A percentile compares a stretch with the other conserved stretches of the same genome.
phyloP scores from a whole-genome alignment of 495 filamentous ascomycete genomes.

The Aspergillus nidulans region DNA sequence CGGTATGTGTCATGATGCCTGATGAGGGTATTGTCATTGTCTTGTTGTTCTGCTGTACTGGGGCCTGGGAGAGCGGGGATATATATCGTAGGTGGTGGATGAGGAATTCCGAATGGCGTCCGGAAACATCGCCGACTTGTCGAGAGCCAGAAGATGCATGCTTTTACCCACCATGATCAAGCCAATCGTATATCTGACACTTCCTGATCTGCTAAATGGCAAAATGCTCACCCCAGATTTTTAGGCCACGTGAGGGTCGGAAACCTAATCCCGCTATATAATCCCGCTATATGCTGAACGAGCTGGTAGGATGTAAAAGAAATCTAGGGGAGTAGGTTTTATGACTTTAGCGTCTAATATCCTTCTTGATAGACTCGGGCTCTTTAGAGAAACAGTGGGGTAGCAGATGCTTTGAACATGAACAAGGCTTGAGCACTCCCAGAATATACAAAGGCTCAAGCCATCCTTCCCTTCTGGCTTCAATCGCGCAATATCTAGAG shows the following conservation, averaged over 20 bases:
- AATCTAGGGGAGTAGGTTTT: too few relatives aligned
- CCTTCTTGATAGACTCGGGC: neutral
- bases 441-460: neutral
- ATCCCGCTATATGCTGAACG: too few relatives aligned
- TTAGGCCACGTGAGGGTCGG: conserved; percentile 10
- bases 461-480: neutral
- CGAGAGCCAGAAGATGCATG: neutral
- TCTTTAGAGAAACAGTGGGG: neutral
- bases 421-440: neutral
- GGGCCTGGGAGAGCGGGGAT: neutral
- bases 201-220: neutral
- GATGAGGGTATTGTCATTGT: neutral
- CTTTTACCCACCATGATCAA: neutral
- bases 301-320: too few relatives aligned
- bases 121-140: neutral
- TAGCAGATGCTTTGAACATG: neutral
- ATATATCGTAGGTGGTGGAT: neutral
- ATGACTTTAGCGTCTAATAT: neutral
- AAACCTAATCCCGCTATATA: conserved; percentile 13
- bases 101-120: neutral
- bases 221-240: neutral
- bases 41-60: neutral
- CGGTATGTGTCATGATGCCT: neutral
- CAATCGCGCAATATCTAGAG: neutral
- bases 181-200: neutral